phyloP scores from a whole-genome alignment of 2,329 filamentous ascomycete species.

The Curvularia verruculosa region DNA sequence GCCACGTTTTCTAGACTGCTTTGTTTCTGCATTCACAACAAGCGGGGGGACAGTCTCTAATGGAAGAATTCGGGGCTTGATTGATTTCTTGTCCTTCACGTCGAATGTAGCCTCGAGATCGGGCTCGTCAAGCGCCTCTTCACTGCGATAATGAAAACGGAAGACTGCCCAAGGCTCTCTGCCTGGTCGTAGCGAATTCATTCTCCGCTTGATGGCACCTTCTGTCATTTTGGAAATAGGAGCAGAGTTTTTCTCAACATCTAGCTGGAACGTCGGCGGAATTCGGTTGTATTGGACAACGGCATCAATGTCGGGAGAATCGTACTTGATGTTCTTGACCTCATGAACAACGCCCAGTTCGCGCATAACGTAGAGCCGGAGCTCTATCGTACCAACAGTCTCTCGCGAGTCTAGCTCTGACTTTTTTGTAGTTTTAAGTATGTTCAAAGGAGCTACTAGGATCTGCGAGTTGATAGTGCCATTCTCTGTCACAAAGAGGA shows the following conservation, averaged over 20 bases:
- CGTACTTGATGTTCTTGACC: constrained; percentile 17
- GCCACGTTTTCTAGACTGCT: constrained; percentile 12
- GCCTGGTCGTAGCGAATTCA: constrained; percentile 37
- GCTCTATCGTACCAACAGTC: constrained; percentile 42
- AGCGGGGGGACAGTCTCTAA: constrained; percentile 28
- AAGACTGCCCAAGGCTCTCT: constrained; percentile 49
- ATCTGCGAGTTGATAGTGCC: constrained; percentile 84
- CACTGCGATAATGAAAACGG: constrained; percentile 51
- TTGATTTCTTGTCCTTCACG: constrained; percentile 9
- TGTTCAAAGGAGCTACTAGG: constrained; percentile 77
- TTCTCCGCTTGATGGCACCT: background rate
- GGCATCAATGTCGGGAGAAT: constrained; percentile 7
- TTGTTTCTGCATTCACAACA: constrained; percentile 4
- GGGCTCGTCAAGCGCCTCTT: constrained; percentile 24
- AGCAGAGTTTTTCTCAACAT: constrained; percentile 25
- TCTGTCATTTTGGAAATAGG: constrained; percentile 12
- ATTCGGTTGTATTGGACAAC: constrained; percentile 23
- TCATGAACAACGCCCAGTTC: constrained; percentile 24
- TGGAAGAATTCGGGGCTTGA: constrained; percentile 16
- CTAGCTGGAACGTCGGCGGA: constrained; percentile 31
- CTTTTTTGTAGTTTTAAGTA: constrained; percentile 1
- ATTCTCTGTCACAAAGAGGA: constrained; percentile 23
- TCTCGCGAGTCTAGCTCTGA: constrained; percentile 13
- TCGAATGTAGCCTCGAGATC: constrained; percentile 19
- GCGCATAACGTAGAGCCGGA: constrained; percentile 37